Base-by-base conservation (phyloP, 2,329 filamentous ascomycete genomes). In the Neofusicoccum sp. region DNA sequence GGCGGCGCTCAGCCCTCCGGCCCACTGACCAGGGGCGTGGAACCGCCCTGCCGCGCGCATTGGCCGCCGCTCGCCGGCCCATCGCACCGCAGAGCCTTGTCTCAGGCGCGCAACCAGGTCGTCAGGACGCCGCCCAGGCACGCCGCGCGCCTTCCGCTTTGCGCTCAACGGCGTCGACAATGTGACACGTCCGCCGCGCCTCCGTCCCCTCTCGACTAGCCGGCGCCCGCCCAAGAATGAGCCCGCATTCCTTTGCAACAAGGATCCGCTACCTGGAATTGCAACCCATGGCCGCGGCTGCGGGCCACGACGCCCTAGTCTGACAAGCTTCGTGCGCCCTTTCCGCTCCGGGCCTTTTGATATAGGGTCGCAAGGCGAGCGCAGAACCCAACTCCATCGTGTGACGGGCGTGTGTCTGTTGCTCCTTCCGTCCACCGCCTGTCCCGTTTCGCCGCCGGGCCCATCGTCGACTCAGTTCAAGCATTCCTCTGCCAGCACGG, bases 211-310 rank as follows among this genome's bases (percentile, higher is more conserved):
- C 38, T 45, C 47, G 47, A 30, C 47, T 36, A 16, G 31, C 34
- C 45, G 41, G 33, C 54, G 24, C 24, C 43, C 51, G 24, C 38
- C 40, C 40, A 57, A 53, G 44, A 51, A 59, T 59, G 57, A 59
- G 30, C 44, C 57, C 34, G 58, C 58, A 54, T 61, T 63, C 63
- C 65, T 67, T 68, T 70, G 66, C 64, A 63, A 69, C 73, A 69
- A 68, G 75, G 73, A 73, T 76, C 68, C 69, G 68, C 69, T 70
- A 70, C 71, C 68, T 70, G 64, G 65, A 67, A 64, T 70, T 74
- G 73, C 72, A 74, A 75, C 74, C 66, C 75, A 75, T 74, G 70
- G 65, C 70, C 74, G 75, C 73, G 75, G 74, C 72, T 73, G 71
- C 75, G 75, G 76, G 71, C 70, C 67, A 71, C 65, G 65, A 73